phyloP scores from a whole-genome alignment of 2,329 filamentous ascomycete species.

The Cryphonectria carpinicola region DNA sequence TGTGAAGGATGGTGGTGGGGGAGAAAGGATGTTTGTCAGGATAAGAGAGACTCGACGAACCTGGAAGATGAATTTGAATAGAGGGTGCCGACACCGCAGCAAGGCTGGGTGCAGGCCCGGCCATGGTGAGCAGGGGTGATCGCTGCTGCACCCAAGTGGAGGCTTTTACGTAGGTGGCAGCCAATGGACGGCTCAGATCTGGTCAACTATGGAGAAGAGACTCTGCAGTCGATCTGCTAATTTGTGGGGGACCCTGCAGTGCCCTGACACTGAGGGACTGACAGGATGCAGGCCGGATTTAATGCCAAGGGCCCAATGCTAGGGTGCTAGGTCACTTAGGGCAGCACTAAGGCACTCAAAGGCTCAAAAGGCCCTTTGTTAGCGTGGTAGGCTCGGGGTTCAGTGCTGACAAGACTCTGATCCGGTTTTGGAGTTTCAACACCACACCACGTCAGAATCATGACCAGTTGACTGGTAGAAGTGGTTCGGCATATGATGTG shows the following conservation, averaged over 20 bases:
- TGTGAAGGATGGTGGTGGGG: neutral
- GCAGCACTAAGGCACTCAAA: neutral
- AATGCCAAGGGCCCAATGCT: neutral
- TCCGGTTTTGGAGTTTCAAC: neutral
- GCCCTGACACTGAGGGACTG: slow-evolving; percentile 3
- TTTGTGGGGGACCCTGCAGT: slow-evolving; percentile 15
- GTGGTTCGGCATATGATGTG: neutral
- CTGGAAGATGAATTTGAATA: slow-evolving; percentile 23
- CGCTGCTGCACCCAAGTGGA: slow-evolving; percentile 9
- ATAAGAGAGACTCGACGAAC: slow-evolving; percentile 16
- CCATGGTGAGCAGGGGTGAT: slow-evolving; percentile 17
- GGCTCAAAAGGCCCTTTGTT: neutral
- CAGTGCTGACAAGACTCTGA: slow-evolving; percentile 1
- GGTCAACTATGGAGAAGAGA: slow-evolving; percentile 1
- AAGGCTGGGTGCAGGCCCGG: slow-evolving; percentile 8
- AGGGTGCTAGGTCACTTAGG: neutral
- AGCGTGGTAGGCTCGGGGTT: neutral
- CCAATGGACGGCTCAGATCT: slow-evolving; percentile 18
- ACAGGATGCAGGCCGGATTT: neutral
- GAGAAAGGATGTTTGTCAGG: neutral
- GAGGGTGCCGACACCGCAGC: slow-evolving; percentile 26
- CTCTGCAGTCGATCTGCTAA: slow-evolving; percentile 13
- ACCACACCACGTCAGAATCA: neutral
- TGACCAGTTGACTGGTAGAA: neutral
- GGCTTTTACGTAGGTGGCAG: slow-evolving; percentile 19